Base-by-base conservation (phyloP, 805 yeast genomes). In the Suhomyces pyralidae region DNA sequence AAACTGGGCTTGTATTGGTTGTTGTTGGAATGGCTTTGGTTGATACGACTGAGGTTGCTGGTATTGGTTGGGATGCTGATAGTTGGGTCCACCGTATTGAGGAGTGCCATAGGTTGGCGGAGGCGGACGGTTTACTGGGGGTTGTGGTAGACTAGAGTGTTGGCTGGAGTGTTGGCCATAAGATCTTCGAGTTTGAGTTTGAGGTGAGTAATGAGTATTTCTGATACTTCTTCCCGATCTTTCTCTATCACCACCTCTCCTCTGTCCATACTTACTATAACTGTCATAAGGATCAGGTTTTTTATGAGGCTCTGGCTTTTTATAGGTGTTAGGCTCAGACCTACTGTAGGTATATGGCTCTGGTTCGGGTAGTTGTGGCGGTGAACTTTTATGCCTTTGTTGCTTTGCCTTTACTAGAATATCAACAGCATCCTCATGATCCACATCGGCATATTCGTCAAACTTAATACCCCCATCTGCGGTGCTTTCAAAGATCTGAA, bases 371-470 rank as follows among this genome's bases (percentile, higher is more conserved):
- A 10, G n/a, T 14, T 22, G 25, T 22, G 25, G 25, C 1, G 42
- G 19, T 17, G 40, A 28, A 3, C 12, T 32, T 22, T 46, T 51
- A 30, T 45, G 30, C 46, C 61, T 61, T 46, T 64, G 64, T 36
- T 61, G 64, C 53, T 76, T 80, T 4, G 78, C 79, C 51, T 74
- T 76, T 3, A 67, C 59, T n/a, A 86, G 58, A 19, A 87, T 68
- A 46, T 82, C 83, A 12, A 85, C 79, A 0, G 92, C 92, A 44
- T 82, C 86, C 38, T 82, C 81, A 8, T 83, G 71, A 3, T 84
- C 83, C n/a, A 90, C 76, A 46, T 81, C 80, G 3, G 86, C 78
- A 62, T 90, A 91, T 63, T 91, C 97, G 61, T 90, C 96, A 66
- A 87, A 92, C 58, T 83, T 83, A 8, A 89, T 82, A 14, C 88